Conservation (phyloP, 2,329 filamentous ascomycete species). For the Aspergillus spinulosporus region DNA sequence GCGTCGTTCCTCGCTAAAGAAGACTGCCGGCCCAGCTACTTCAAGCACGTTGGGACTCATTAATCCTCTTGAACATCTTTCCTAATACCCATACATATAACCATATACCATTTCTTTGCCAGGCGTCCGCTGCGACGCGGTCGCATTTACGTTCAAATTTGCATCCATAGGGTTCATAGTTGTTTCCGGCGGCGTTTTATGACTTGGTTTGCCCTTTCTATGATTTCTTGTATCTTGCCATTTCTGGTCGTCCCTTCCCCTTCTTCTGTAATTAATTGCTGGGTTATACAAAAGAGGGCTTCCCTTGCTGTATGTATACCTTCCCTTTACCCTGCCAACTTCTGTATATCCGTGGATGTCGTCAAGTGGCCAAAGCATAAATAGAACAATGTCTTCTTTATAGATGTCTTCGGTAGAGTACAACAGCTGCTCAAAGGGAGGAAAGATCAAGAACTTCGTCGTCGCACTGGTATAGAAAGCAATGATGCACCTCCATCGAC, state of each 20-base stretch:
- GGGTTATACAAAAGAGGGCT: neutral
- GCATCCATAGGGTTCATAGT: conserved; percentile 23
- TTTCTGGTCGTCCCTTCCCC: conserved; percentile 13
- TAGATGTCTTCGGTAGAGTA: conserved; percentile 20
- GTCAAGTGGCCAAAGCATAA: neutral
- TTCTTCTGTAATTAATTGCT: neutral
- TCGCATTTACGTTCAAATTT: conserved; percentile 15
- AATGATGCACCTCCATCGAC: conserved; percentile 25
- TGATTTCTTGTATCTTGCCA: conserved; percentile 16
- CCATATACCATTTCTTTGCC: neutral
- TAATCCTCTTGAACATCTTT: conserved; percentile 42
- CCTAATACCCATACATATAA: conserved; percentile 3
- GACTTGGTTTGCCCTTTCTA: conserved; percentile 1
- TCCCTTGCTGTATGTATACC: neutral
- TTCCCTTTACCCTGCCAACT: neutral
- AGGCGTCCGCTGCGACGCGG: conserved; percentile 10
- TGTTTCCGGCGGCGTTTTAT: conserved; percentile 22
- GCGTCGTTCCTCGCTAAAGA: conserved; percentile 82
- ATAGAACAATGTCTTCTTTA: conserved; percentile 19
- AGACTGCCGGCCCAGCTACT: conserved; percentile 95
- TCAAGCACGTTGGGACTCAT: conserved; percentile 86
- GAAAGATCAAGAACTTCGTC: conserved; percentile 16
- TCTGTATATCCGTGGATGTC: neutral
- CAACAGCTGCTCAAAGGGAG: conserved; percentile 24
- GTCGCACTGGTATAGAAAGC: conserved; percentile 29